phyloP scores from a whole-genome alignment of 176 grass and related monocot species.

The Dactylis glomerata region DNA sequence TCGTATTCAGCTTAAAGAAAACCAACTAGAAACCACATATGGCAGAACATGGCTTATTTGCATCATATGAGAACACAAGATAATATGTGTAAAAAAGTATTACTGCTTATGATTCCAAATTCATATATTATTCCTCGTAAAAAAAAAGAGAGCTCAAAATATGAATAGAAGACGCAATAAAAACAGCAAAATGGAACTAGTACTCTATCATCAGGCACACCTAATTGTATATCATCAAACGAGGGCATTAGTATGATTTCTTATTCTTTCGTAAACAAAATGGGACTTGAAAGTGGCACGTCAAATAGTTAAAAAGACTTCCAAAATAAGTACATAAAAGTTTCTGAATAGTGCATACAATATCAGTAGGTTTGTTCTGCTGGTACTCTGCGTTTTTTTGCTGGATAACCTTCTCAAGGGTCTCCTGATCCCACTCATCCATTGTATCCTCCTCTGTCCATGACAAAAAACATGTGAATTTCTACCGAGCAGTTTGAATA shows the following conservation, averaged over 20 bases:
- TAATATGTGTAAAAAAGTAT: neutral
- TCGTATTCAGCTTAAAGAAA: neutral
- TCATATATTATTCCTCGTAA: neutral
- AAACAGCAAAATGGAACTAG: neutral
- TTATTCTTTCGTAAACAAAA: neutral
- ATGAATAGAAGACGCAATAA: neutral
- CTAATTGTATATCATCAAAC: neutral
- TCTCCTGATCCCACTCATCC: constrained; percentile 99
- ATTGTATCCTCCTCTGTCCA: constrained; percentile 59
- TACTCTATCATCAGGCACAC: neutral
- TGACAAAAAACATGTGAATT: constrained; percentile 16
- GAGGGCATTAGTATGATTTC: neutral
- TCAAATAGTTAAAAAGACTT: neutral
- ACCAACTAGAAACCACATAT: neutral
- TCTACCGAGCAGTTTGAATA: neutral
- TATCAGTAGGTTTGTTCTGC: constrained; percentile 98
- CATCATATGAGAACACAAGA: constrained; percentile 3
- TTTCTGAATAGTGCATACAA: constrained; percentile 50
- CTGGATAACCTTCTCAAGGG: constrained; percentile 89
- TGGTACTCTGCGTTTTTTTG: constrained; percentile 85
- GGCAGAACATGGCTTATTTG: neutral
- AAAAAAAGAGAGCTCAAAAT: neutral
- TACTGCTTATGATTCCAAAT: neutral
- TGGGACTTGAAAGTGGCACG: neutral
- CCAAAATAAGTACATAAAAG: neutral